These are phyloP conservation scores for Akanthomyces lecanii DNA, from an alignment of 2,329 filamentous ascomycete genomes.

Conservation along the genomic window DNA sequence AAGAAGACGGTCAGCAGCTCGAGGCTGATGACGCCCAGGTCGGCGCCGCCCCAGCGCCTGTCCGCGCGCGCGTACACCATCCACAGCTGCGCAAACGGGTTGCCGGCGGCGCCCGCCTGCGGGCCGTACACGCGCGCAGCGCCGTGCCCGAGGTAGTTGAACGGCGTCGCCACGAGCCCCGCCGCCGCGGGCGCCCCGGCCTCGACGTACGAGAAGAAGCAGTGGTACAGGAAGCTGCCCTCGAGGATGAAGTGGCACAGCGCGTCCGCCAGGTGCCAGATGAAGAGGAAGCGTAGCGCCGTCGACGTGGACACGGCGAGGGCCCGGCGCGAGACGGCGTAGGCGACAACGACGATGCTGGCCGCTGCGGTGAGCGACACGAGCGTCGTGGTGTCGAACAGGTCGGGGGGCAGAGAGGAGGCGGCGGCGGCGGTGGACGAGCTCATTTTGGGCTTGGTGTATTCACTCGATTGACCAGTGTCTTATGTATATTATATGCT, in stretches of 20 bases:
- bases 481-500: background rate
- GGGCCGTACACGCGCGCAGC: conserved; percentile 50
- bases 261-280: conserved; percentile 93
- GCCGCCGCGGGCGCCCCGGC: conserved; percentile 27
- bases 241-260: conserved; percentile 90
- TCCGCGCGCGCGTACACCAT: conserved; percentile 66
- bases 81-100: conserved; percentile 58
- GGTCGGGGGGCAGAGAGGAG: conserved; percentile 44
- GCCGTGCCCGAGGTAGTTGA: conserved; percentile 47
- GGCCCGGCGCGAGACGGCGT: conserved; percentile 42
- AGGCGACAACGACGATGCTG: conserved; percentile 47
- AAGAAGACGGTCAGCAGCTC: conserved; percentile 63
- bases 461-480: background rate
- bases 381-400: conserved; percentile 58
- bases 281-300: conserved; percentile 72
- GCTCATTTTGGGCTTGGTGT: conserved; percentile 6
- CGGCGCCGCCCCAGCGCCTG: conserved; percentile 58
- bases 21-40: conserved; percentile 59
- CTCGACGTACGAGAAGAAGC: conserved; percentile 65
- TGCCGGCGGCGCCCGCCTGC: conserved; percentile 50
- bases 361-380: conserved; percentile 54
- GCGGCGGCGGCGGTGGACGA: background rate
- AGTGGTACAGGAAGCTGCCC: conserved; percentile 88
- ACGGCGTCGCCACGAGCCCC: conserved; percentile 44
- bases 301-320: conserved; percentile 47